Percentiles rank a stretch among this genome's conserved stretches.
Conservation (phyloP, 75 land plant genomes). For the Larix kaempferi region DNA sequence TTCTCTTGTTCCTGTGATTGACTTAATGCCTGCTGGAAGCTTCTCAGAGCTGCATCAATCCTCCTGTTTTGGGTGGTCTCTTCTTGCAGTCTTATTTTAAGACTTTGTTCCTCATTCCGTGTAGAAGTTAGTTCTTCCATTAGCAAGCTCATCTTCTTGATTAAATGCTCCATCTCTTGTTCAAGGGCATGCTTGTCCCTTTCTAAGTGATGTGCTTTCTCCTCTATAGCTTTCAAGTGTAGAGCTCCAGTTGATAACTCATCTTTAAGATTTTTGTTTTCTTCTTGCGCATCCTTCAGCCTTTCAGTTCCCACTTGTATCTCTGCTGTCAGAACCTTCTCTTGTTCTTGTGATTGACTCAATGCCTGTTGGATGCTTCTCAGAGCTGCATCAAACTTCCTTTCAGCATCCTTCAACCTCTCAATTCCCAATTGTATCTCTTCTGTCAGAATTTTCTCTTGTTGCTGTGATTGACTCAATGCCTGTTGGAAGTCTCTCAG, state of each 20-base stretch:
- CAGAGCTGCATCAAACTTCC: background rate
- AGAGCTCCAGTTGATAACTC: constrained; percentile 7
- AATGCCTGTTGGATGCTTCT: constrained; percentile 6
- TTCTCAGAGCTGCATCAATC: constrained; percentile 1
- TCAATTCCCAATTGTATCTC: constrained; percentile 4
- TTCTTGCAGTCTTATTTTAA: constrained; percentile 4
- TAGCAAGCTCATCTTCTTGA: constrained; percentile 1
- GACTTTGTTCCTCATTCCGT: constrained; percentile 3
- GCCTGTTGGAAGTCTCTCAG: constrained; percentile 5
- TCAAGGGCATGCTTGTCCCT: constrained; percentile 3
- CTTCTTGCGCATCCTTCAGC: constrained; percentile 12
- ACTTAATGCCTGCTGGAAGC: constrained; percentile 10
- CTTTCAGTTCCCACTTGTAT: constrained; percentile 6
- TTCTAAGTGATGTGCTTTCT: constrained; percentile 2
- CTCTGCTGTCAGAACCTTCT: background rate
- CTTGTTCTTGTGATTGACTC: constrained; percentile 1
- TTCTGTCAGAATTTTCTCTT: background rate
- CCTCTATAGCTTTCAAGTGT: constrained; percentile 5
- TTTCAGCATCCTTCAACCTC: constrained; percentile 3
- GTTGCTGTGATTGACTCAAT: constrained; percentile 4
- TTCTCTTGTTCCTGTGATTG: constrained; percentile 3
- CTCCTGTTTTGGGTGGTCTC: background rate
- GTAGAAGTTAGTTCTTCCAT: constrained; percentile 8
- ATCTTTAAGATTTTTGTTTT: constrained; percentile 5
- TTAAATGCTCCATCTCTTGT: background rate